Conservation (phyloP, 495 filamentous ascomycete genomes). For the Penicillium salamii region DNA sequence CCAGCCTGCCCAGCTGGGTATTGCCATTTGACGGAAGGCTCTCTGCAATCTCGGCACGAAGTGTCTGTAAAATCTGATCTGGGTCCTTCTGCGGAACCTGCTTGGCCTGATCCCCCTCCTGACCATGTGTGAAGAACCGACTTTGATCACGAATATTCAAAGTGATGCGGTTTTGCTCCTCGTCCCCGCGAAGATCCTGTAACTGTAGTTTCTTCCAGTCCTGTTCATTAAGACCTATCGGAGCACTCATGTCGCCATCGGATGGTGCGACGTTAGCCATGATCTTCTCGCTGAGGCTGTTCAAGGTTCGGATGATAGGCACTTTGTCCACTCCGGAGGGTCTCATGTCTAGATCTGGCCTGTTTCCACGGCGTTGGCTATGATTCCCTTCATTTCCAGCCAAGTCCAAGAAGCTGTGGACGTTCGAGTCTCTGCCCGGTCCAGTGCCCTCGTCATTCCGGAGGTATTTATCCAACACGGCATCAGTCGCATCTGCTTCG, state of each 20-base stretch:
- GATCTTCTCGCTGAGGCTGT: constrained; percentile 84
- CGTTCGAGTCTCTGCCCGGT: constrained; percentile 53
- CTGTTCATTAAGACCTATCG: constrained; percentile 69
- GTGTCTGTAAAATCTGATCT: constrained; percentile 56
- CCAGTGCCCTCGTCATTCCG: constrained; percentile 57
- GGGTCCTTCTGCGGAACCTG: constrained; percentile 67
- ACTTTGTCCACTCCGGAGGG: constrained; percentile 63
- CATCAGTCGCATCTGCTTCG: constrained; percentile 68
- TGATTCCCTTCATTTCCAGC: constrained; percentile 93
- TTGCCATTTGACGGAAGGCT: constrained; percentile 57
- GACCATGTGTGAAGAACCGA: constrained; percentile 68
- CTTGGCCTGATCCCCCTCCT: constrained; percentile 54
- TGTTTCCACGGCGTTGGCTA: constrained; percentile 73
- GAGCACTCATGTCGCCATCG: constrained; percentile 62
- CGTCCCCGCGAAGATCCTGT: constrained; percentile 77
- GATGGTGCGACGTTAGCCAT: constrained; percentile 79
- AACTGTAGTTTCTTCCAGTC: constrained; percentile 71
- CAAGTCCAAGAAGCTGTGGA: constrained; percentile 87
- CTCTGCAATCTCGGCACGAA: constrained; percentile 59
- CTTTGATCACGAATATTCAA: constrained; percentile 86
- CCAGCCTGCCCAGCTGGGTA: constrained; percentile 35
- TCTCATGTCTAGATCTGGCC: constrained; percentile 83
- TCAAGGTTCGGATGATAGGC: constrained; percentile 81
- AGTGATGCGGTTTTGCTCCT: constrained; percentile 67
- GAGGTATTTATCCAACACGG: constrained; percentile 80